These are phyloP conservation scores for Fusarium hostae DNA, from an alignment of 2,329 filamentous ascomycete genomes.

Conservation along the genomic window DNA sequence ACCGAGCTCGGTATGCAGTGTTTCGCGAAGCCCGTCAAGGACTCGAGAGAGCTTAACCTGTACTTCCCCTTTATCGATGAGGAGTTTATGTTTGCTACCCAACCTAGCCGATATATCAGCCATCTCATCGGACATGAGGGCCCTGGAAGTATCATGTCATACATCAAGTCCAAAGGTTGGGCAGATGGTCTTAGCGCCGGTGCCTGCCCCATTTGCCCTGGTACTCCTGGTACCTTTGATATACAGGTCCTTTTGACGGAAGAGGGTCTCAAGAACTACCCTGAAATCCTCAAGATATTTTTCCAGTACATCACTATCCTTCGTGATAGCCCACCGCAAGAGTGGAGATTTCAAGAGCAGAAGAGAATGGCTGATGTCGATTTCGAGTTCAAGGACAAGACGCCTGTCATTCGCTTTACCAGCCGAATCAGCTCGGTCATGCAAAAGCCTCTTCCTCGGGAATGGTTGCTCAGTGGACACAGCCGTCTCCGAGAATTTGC, in stretches of 20 bases:
- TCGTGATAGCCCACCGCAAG: conserved; percentile 79
- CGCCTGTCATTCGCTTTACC: conserved; percentile 87
- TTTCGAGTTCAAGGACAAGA: conserved; percentile 96
- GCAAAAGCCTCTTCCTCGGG: conserved; percentile 88
- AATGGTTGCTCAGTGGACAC: conserved; percentile 86
- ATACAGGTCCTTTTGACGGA: conserved; percentile 84
- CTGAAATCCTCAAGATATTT: conserved; percentile 82
- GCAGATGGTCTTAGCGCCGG: conserved; percentile 85
- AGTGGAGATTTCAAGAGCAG: conserved; percentile 96
- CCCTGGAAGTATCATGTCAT: conserved; percentile 89
- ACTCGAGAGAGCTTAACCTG: conserved; percentile 81
- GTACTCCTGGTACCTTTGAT: conserved; percentile 80
- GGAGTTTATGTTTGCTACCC: conserved; percentile 79
- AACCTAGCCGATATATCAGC: conserved; percentile 86
- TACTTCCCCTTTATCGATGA: conserved; percentile 89
- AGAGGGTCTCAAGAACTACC: conserved; percentile 82
- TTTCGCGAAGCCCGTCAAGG: conserved; percentile 93
- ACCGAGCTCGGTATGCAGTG: conserved; percentile 72
- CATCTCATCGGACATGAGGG: conserved; percentile 94
- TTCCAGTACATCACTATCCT: conserved; percentile 94
- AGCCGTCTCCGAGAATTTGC: conserved; percentile 84
- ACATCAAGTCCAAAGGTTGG: conserved; percentile 91
- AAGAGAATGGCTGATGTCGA: conserved; percentile 91
- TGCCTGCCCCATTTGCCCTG: conserved; percentile 79
- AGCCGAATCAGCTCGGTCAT: conserved; percentile 87